These are phyloP conservation scores for Citrus maxima DNA, from an alignment of 345 rosid species.

Conservation along the genomic window DNA sequence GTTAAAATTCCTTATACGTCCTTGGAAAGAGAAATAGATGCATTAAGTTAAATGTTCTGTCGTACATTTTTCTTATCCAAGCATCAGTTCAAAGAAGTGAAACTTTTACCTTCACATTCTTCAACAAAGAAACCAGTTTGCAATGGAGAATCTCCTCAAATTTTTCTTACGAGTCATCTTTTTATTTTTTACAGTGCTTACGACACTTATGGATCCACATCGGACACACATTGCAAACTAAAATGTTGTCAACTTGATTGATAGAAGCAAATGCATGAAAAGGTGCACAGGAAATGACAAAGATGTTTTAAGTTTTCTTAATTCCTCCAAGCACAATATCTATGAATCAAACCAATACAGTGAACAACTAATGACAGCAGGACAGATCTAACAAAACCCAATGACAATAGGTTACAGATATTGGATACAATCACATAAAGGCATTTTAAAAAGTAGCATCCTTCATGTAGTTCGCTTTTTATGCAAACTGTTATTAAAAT, in stretches of 20 bases:
- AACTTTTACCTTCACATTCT: not conserved
- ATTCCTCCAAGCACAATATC: not conserved
- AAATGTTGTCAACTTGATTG: not conserved
- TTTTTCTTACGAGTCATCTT: not conserved
- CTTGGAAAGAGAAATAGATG: not conserved
- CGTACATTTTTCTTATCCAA: not conserved
- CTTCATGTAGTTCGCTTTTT: not conserved
- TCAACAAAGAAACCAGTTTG: not conserved
- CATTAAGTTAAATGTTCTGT: not conserved
- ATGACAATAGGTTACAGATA: not conserved
- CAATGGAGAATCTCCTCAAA: not conserved
- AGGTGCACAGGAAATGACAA: not conserved
- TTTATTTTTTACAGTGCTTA: not conserved
- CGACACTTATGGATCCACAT: not conserved
- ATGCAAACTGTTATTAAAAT: not conserved
- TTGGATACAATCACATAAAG: not conserved
- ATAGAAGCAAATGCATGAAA: not conserved
- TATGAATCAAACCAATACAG: not conserved
- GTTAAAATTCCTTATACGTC: not conserved
- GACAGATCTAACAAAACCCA: not conserved
- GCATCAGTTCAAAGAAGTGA: not conserved
- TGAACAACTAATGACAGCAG: not conserved
- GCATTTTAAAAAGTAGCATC: not conserved
- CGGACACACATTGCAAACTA: not conserved
- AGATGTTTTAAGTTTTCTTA: not conserved